Base-by-base conservation (phyloP, 768 basidiomycete species). In the Mycena vulgaris region DNA sequence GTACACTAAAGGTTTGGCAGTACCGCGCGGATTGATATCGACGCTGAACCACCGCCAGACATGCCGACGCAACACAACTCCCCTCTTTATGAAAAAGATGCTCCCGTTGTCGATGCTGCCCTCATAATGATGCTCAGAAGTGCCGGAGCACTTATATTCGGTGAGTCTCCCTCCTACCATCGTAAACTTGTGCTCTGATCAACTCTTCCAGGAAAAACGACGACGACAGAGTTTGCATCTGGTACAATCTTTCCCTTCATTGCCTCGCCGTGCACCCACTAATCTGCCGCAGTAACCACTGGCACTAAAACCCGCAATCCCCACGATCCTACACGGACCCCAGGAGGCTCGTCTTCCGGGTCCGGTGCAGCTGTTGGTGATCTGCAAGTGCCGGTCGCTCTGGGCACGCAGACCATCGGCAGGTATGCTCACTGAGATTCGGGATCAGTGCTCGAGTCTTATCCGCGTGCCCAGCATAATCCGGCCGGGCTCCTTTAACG, bases 11-110 rank as follows among this genome's bases (percentile, higher is more conserved):
- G 42, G 42, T 45, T 28, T 33, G 33, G 21, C 9, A 21, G 3
- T 3, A n/a, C 28, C 25, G 17, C 11, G 33, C 14, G 8, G 30
- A 47, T 30, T n/a, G 14, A 5, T 25, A 30, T 33, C 30, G 14
- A 10, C 21, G 37, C 53, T 27, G 19, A 45, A 23, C n/a, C 4
- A n/a, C 3, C n/a, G 42, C 19, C n/a, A 60, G 74, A 70, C 37
- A 72, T 72, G 74, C 74, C 74, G 2, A 74, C 74, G 31, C 70
- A 72, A 25, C 61, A 74, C 56, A 74, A 74, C 33, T 74, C 73
- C 5, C 58, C 70, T 2, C n/a, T 72, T 11, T 74, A 74, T 55
- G 21, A 53, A 49, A 45, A 47, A 16, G 64, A 68, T 30, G 63
- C 60, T n/a, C 63, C 70, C 11, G 49, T 11, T 5, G 48, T 72